These are phyloP conservation scores for Mediolabrus comicus DNA, from an alignment of 108 stramenopile genomes.

Conservation along the genomic window DNA sequence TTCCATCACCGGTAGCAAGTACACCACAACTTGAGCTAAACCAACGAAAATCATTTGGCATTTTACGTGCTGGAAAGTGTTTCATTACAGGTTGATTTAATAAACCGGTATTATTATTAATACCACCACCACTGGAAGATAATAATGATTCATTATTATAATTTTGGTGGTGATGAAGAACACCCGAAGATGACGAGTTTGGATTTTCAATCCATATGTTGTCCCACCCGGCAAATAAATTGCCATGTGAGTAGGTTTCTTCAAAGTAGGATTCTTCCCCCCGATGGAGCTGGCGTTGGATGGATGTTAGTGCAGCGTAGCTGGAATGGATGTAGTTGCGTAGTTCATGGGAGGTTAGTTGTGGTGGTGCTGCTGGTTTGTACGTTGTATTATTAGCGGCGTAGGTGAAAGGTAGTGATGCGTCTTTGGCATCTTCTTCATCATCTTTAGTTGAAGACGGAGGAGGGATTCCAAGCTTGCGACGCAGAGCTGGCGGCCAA, in stretches of 20 bases:
- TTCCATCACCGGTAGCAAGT: neutral
- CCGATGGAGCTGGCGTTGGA: constrained; percentile 70
- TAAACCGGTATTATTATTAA: neutral
- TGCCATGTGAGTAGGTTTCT: constrained; percentile 60
- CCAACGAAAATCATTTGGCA: constrained; percentile 64
- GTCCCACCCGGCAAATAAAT: constrained; percentile 70
- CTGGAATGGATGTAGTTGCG: constrained; percentile 19
- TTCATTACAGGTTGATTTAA: neutral
- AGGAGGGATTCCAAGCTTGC: constrained; percentile 20
- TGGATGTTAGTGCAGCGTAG: constrained; percentile 48
- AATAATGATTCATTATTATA: too few species aligned
- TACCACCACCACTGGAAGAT: neutral
- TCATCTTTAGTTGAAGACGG: neutral
- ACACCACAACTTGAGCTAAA: constrained; percentile 42
- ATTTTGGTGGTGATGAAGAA: too few species aligned
- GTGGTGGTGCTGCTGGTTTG: too few species aligned
- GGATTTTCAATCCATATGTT: constrained; percentile 51
- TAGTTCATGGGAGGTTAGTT: constrained; percentile 9
- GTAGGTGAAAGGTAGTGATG: neutral
- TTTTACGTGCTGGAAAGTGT: constrained; percentile 24
- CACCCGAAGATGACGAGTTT: neutral
- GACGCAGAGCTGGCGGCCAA: constrained; percentile 34
- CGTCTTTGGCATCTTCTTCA: neutral
- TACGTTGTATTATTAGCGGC: too few species aligned
- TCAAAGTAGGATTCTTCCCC: constrained; percentile 80